A percentile compares a stretch with the other conserved stretches of the same genome.
These are phyloP conservation scores for Amanita phalloides DNA, from an alignment of 768 basidiomycete genomes.

Conservation along the genomic window DNA sequence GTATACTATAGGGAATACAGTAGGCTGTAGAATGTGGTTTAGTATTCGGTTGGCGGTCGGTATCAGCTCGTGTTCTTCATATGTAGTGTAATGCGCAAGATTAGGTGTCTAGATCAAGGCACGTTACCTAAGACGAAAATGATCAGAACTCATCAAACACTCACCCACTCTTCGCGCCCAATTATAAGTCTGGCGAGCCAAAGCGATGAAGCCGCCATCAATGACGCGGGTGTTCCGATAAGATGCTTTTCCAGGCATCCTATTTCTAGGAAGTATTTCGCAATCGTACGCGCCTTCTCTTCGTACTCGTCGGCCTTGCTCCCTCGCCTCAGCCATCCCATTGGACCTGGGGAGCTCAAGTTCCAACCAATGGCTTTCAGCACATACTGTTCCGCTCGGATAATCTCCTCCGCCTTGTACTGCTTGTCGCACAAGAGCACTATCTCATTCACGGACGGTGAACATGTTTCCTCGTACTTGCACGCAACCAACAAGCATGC, in stretches of 20 bases:
- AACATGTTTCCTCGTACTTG: constrained; percentile 89
- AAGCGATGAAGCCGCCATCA: constrained; percentile 73
- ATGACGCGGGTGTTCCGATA: constrained; percentile 61
- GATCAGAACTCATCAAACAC: constrained; percentile 12
- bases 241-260: constrained; percentile 73
- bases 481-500: constrained; percentile 81
- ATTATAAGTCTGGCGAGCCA: constrained; percentile 81
- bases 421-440: constrained; percentile 69
- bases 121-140: not conserved
- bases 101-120: constrained; percentile 56
- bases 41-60: constrained; percentile 82
- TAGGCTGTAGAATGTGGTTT: constrained; percentile 70
- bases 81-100: constrained; percentile 80
- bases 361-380: constrained; percentile 82
- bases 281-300: constrained; percentile 73
- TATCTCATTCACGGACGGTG: constrained; percentile 76
- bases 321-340: constrained; percentile 80
- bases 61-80: constrained; percentile 68
- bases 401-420: constrained; percentile 70
- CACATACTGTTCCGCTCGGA: constrained; percentile 84
- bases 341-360: constrained; percentile 76
- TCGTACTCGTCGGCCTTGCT: constrained; percentile 94
- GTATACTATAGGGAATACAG: constrained; percentile 68
- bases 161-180: constrained; percentile 77
- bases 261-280: constrained; percentile 88